Evolutionary conservation across 805 yeast genomes (phyloP).

Genomic region (Candida taoyuanica): DNA sequence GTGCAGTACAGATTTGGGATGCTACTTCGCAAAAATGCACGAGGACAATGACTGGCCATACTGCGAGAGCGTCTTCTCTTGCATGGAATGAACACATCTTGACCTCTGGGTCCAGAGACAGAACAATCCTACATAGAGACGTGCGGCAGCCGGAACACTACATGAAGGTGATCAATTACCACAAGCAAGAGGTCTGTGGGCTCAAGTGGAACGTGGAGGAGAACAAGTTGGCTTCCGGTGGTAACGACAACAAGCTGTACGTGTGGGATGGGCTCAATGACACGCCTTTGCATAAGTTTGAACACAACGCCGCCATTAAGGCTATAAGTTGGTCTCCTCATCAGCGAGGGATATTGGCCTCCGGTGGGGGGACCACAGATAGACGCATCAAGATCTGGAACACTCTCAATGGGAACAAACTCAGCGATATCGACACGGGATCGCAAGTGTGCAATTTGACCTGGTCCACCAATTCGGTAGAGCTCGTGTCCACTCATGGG

Average conservation of each 20-base stretch:
- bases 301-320: constrained; percentile 93
- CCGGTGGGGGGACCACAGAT: constrained; percentile 98
- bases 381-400: constrained; percentile 90
- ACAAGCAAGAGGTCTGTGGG: constrained; percentile 95
- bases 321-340: constrained; percentile 98
- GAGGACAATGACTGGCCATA: constrained; percentile 90
- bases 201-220: constrained; percentile 89
- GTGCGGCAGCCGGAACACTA: constrained; percentile 84
- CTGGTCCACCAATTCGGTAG: constrained; percentile 92
- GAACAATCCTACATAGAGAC: constrained; percentile 82
- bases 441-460: constrained; percentile 92
- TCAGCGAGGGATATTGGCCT: constrained; percentile 86
- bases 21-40: constrained; percentile 76
- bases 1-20: constrained; percentile 93
- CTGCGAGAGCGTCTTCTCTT: constrained; percentile 75
- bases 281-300: constrained; percentile 70
- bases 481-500: constrained; percentile 92
- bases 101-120: constrained; percentile 83
- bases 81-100: constrained; percentile 93
- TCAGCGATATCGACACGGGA: constrained; percentile 87
- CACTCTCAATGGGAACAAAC: constrained; percentile 66
- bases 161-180: constrained; percentile 64
- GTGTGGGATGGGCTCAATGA: constrained; percentile 80
- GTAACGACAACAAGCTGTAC: constrained; percentile 82
- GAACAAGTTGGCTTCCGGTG: constrained; percentile 91